These are phyloP conservation scores for Chimonanthus salicifolius DNA, from an alignment of 164 flowering plant species.

Conservation along the genomic window DNA sequence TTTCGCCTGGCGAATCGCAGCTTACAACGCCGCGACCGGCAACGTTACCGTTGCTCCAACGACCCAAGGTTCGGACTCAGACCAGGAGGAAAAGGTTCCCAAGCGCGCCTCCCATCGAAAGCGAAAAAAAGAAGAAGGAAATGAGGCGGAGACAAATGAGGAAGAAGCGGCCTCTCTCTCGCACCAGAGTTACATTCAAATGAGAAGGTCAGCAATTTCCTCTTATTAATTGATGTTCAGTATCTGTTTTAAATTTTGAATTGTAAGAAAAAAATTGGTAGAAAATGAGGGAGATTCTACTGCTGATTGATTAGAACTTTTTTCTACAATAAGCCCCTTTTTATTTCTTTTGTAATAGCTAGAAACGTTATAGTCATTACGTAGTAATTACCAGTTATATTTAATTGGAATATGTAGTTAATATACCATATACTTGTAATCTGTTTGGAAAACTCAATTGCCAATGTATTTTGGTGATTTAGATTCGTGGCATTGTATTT, in stretches of 20 bases:
- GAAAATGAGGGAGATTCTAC: too few relatives aligned
- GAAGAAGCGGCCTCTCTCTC: conserved; percentile 40
- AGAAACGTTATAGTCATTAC: too few relatives aligned
- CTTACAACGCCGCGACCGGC: conserved; percentile 62
- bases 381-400: too few relatives aligned
- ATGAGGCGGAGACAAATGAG: conserved; percentile 5
- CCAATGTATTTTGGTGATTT: too few relatives aligned
- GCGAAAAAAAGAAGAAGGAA: conserved; percentile 7
- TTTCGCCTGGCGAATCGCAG: conserved; percentile 23
- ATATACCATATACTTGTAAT: too few relatives aligned
- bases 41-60: conserved; percentile 25
- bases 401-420: too few relatives aligned
- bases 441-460: too few relatives aligned
- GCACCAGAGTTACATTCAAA: conserved; percentile 58
- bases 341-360: too few relatives aligned
- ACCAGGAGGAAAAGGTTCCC: conserved; percentile 3
- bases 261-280: too few relatives aligned
- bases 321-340: too few relatives aligned
- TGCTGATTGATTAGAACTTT: too few relatives aligned
- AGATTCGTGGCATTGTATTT: too few relatives aligned
- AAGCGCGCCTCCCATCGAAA: conserved; percentile 33
- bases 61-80: conserved; percentile 13
- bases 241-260: background rate
- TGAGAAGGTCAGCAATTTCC: conserved; percentile 35
- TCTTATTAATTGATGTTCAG: background rate